Evolutionary conservation across 2,329 filamentous ascomycete genomes (phyloP), one percentile per base, ranked within the genome.

Genomic region (Boeremia exigua): DNA sequence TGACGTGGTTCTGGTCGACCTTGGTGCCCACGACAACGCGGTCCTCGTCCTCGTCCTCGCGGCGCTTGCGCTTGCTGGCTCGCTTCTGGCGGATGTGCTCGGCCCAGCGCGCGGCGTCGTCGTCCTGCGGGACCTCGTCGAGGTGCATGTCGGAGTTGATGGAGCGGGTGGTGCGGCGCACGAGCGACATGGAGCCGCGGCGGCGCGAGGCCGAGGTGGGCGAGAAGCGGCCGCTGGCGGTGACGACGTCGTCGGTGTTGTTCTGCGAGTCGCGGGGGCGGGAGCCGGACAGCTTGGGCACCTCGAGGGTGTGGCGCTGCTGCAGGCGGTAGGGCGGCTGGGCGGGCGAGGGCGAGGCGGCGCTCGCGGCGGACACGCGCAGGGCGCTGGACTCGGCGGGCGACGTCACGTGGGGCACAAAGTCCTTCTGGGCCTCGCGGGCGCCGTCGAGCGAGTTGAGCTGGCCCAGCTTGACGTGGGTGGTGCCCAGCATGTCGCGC

Each of bases 1-100:
- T 98, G 65, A 92, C 90, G 75, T 99, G 95, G 69, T 91, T 90
- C 80, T 98, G 93, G 73, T 99, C 95, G 48, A 99, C 95, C 79
- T 97, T 98, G 55, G 92, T 99, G 56, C 95, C 95, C 15, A 99
- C 93, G 29, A 98, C 84, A 9, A 99, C 94, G 27, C 85, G 78
- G 59, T 93, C 87, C 68, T 98, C 94, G 58, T 98, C 95, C 63
- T 97, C 92, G 66, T 97, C 89, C 60, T 97, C 93, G 70, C 88
- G 89, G 65, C 88, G 84, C 75, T 87, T 90, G 73, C 90, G 85
- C 80, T 93, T 95, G 75, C 89, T 96, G 7, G 93, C 93, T 60
- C 94, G 83, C 78, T 96, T 96, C 72, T 96, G 91, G 67, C 91
- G 88, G 69, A 96, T 93, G 33, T 91, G 90, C 76, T 99, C 95